phyloP scores from a whole-genome alignment of 148 eudicot species.

The Rhododendron kiyosumense region DNA sequence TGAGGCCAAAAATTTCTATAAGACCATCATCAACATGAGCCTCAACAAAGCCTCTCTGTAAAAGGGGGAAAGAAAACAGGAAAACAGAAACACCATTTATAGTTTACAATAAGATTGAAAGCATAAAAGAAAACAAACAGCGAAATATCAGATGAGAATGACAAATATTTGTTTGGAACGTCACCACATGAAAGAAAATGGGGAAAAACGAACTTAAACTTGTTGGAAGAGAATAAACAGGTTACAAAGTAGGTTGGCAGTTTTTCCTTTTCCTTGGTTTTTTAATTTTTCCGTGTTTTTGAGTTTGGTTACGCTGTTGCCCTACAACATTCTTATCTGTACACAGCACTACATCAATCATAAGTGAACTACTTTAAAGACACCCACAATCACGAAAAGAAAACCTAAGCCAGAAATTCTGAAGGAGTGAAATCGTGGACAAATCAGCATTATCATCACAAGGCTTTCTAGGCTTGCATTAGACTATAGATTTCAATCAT shows the following conservation, averaged over 20 bases:
- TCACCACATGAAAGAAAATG: neutral
- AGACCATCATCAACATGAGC: constrained; percentile 90
- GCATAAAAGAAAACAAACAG: neutral
- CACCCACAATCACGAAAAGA: neutral
- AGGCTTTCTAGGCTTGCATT: neutral
- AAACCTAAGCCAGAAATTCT: neutral
- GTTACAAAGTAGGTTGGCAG: neutral
- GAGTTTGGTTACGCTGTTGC: neutral
- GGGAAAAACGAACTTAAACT: neutral
- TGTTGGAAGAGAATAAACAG: neutral
- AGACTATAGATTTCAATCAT: neutral
- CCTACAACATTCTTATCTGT: neutral
- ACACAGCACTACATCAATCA: neutral
- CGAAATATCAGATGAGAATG: neutral
- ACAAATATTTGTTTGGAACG: neutral
- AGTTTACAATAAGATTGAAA: neutral
- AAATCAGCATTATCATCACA: neutral
- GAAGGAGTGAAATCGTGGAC: neutral
- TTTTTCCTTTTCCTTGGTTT: neutral
- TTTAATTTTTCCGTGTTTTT: neutral
- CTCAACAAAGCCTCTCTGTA: constrained; percentile 86
- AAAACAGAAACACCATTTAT: neutral
- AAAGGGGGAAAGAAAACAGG: neutral
- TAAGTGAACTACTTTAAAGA: neutral
- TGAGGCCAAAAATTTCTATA: constrained; percentile 80